Base-by-base conservation (phyloP, 2,329 filamentous ascomycete species). In the Ceratocystiopsis minuta region DNA sequence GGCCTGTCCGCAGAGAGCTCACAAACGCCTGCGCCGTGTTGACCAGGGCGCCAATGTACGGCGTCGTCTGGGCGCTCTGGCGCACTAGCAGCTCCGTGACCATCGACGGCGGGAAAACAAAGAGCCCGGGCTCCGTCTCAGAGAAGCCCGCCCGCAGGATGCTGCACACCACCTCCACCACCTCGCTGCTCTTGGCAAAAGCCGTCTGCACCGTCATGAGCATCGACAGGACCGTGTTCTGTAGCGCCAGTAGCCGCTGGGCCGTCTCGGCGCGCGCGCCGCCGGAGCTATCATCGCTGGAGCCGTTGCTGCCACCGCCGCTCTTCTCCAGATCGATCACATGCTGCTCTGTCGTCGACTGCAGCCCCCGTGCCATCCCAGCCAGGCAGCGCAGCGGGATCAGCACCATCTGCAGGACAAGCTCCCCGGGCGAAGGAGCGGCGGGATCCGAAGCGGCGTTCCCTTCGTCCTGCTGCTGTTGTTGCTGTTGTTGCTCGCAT, bases 71-170 rank as follows among this genome's bases (percentile, higher is more conserved):
- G 34, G 70, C 59, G 2, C 60, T 64, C 17, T 76, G 69, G 40
- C 68, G 69, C 4, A 69, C 64, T 38, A 90, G 65, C 54, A 81
- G 80, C 36, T 74, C 65, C 12, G 76, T 72, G n/a, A 82, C 72
- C 48, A 75, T 66, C 1, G 67, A 61, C 0, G 79, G 66, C 3
- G 78, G 69, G 46, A 92, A 74, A 10, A 87, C 81, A 51, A 90
- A 88, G 1, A 82, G 80, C 0, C 83, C 83, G 3, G 79, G 72
- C 20, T 75, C 70, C 0, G 67, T 70, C 56, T 92, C 84, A 1
- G 77, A 77, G 52, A 87, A 87, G 0, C 84, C 84, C 16, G 75
- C 71, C 35, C 77, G 73, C 39, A 88, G 66, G 38, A 87, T 72
- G 44, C 67, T 68, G 58, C 83, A 90, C 32, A 78, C 74, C 4